Evolutionary conservation across 345 rosid species (phyloP).

Genomic region (Lumnitzera littorea): DNA sequence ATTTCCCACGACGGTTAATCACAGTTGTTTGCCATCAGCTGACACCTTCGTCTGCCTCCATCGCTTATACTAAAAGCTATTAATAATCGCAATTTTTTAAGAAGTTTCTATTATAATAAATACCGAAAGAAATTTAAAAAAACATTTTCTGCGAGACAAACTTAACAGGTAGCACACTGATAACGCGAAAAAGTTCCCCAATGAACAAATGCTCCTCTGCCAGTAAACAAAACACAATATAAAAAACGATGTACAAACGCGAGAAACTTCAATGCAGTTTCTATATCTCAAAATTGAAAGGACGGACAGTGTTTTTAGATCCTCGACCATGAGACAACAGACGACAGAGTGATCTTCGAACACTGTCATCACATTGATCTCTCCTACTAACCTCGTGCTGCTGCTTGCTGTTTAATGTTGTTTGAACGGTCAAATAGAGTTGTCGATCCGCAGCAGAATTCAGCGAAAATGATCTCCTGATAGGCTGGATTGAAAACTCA

Average conservation of each 20-base stretch:
- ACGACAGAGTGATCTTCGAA: constrained; percentile 19
- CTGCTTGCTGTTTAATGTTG: constrained; percentile 23
- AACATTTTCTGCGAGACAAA: no score
- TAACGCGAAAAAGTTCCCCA: no score
- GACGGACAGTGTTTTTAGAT: constrained; percentile 32
- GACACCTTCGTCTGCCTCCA: no score
- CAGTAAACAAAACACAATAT: no score
- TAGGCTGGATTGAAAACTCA: constrained; percentile 35
- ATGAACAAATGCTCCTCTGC: background rate
- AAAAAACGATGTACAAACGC: no score
- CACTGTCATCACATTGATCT: constrained; percentile 26
- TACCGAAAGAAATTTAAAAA: no score
- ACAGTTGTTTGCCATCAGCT: no score
- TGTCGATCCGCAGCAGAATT: constrained; percentile 51
- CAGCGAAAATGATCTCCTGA: constrained; percentile 60
- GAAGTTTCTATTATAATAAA: no score
- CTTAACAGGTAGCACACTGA: no score
- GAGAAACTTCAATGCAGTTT: background rate
- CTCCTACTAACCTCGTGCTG: constrained; percentile 10
- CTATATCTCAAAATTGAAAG: constrained; percentile 23
- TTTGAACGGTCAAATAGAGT: constrained; percentile 40
- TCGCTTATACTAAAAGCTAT: no score
- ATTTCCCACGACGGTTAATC: no score
- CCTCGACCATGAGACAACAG: constrained; percentile 23
- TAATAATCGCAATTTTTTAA: no score